phyloP scores from a whole-genome alignment of 176 grass and related monocot species.

The Carex parvula region DNA sequence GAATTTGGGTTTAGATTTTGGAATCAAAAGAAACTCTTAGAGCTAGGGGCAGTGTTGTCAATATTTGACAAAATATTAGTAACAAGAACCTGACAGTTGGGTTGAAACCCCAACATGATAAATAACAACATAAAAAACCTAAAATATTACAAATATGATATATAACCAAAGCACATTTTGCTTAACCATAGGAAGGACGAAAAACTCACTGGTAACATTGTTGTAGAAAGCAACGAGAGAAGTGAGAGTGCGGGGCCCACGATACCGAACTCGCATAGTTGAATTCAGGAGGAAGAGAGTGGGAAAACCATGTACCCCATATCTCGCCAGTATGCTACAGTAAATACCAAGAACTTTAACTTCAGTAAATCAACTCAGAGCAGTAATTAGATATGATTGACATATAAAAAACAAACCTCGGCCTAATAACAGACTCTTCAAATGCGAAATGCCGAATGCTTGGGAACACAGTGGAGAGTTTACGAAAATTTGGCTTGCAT shows the following conservation, averaged over 20 bases:
- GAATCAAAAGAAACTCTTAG: not conserved
- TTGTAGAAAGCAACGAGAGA: slow-evolving; percentile 73
- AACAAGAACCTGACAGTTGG: not conserved
- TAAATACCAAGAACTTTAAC: slow-evolving; percentile 24
- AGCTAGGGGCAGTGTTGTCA: not conserved
- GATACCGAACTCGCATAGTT: slow-evolving; percentile 80
- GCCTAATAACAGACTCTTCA: slow-evolving; percentile 91
- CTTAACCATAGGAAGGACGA: not conserved
- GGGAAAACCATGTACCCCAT: slow-evolving; percentile 93
- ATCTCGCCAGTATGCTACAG: slow-evolving; percentile 87
- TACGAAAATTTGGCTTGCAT: slow-evolving; percentile 64
- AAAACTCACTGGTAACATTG: slow-evolving; percentile 61
- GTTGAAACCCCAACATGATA: not conserved
- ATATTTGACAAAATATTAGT: not conserved
- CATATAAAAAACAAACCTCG: slow-evolving; percentile 44
- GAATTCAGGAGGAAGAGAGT: slow-evolving; percentile 93
- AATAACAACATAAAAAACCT: not conserved
- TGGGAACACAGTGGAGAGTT: slow-evolving; percentile 64
- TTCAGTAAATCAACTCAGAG: slow-evolving; percentile 4
- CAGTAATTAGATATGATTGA: not conserved
- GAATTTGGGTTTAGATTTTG: not conserved
- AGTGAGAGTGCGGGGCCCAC: slow-evolving; percentile 65
- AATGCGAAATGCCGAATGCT: slow-evolving; percentile 76
- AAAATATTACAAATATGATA: not conserved
- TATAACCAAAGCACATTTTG: not conserved